Base-by-base conservation (phyloP, 129 eudicot species). In the Smallanthus sonchifolius region DNA sequence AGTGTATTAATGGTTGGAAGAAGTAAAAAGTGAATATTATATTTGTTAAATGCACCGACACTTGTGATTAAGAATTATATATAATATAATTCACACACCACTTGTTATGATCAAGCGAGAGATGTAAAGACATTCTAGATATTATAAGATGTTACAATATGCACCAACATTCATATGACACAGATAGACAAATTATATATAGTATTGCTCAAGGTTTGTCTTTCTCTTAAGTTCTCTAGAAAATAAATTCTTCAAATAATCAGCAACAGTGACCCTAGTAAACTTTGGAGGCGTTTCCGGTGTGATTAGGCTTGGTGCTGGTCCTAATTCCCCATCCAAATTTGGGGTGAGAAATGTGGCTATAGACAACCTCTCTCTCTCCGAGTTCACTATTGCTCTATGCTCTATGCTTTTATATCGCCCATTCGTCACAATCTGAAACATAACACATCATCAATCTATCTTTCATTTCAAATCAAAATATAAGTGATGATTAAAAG, bases 151-250 rank as follows among this genome's bases (percentile, higher is more conserved):
- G 8, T 38, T 38, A 38, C 42, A 38, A 11, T 13, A 45, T 45
- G 16, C 6, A 47, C 52, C 52, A 47, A 0, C 52, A 47, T 11
- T 47, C 5, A 47, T 47, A 47, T 10, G 16, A 4, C 4, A 5
- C 1, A 45, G n/a, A 45, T 45, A 13, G 3, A 10, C 20, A 35
- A 15, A 6, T 28, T 57, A 57, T 57, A 57, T 28, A 57, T 24
- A 56, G 37, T 60, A 60, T 32, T 32, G 66, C 17, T 30, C 66
- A 60, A 60, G 66, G 66, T 60, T 60, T 60, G 66, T 30, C 39
- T 60, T 60, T 11, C 66, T 34, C 1, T 30, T 60, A 60, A 60
- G 66, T 7, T 60, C 66, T 19, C 9, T 13, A 4, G 66, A 60
- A 10, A 60, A 60, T 6, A 60, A 32, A 10, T 60, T 60, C 10